Evolutionary conservation across 148 eudicot species (phyloP), one percentile per base, ranked within the genome.

Genomic region (Cornus suecica): DNA sequence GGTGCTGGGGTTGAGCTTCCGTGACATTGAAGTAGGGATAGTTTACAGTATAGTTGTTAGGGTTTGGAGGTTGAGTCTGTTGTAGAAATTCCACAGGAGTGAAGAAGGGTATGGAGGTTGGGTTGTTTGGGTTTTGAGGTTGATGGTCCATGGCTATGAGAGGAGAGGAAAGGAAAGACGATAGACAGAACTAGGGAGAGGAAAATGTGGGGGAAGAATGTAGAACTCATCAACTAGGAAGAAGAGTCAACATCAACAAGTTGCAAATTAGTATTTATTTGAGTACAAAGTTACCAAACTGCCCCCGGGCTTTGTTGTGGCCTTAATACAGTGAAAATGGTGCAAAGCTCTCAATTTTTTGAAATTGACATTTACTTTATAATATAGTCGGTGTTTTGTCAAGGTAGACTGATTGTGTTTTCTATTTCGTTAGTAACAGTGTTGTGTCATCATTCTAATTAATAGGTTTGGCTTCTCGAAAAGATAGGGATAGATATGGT

Each of bases 61-160:
- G 61, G 65, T 60, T 41, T 68, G 15, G 51, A 31, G 32, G 1
- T 58, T 73, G 66, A 52, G 68, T 73, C 56, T 78, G n/a, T n/a
- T n/a, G n/a, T n/a, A n/a, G n/a, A n/a, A n/a, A n/a, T n/a, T n/a
- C n/a, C n/a, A n/a, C n/a, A n/a, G n/a, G n/a, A n/a, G n/a, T n/a
- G n/a, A n/a, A n/a, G n/a, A n/a, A 52, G 65, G 61, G 65, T 60
- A 41, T 68, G 15, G 51, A 31, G 32, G 1, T 58, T 73, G 66
- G 37, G 68, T 73, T 75, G 52, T 61, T 71, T 0, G 68, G 60
- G 13, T 60, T 41, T 61, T 23, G 51, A 31, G 27, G 1, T 60
- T 73, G 66, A 37, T 72, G 69, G 37, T 79, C 77, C 77, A 78
- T 78, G 8, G 16, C 6, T 32, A 7, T 52, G 18, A 22, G 1